These are phyloP conservation scores for Bryopsis sp. DNA, from an alignment of 139 green algal species.

Conservation along the genomic window DNA sequence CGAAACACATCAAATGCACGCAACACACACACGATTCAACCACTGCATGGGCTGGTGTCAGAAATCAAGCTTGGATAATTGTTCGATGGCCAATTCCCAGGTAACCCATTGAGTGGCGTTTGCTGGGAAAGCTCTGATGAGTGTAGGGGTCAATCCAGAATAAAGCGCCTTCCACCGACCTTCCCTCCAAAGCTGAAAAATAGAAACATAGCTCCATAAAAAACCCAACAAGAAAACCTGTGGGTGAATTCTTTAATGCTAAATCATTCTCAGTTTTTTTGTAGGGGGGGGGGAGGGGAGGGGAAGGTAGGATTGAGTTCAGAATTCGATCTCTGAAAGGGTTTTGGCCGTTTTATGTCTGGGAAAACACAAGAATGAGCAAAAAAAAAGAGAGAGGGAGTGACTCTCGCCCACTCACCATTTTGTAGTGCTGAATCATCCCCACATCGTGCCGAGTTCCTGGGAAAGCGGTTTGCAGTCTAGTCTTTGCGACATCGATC, in stretches of 20 bases:
- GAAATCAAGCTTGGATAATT: too few relatives aligned
- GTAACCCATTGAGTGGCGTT: conserved; percentile 72
- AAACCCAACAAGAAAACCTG: too few relatives aligned
- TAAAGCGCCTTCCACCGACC: conserved; percentile 45
- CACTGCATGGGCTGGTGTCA: too few relatives aligned
- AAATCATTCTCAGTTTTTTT: neutral
- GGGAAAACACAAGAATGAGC: neutral
- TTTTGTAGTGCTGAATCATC: conserved; percentile 36
- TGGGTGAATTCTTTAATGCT: neutral
- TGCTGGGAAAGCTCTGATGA: conserved; percentile 64
- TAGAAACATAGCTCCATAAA: too few relatives aligned
- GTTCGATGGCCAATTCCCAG: conserved; percentile 37
- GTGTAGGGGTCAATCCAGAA: conserved; percentile 47
- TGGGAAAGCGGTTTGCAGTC: conserved; percentile 58
- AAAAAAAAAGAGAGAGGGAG: conserved; percentile 7
- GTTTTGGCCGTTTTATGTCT: neutral
- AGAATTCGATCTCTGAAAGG: too few relatives aligned
- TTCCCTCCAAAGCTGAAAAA: conserved; percentile 19
- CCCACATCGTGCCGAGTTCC: conserved; percentile 39
- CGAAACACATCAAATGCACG: too few relatives aligned
- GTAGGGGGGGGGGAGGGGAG: too few relatives aligned
- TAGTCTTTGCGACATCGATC: conserved; percentile 70
- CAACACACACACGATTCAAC: too few relatives aligned
- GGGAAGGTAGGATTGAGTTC: too few relatives aligned
- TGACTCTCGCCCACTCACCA: conserved; percentile 23